Evolutionary conservation across 768 basidiomycete genomes (phyloP), one percentile per base, ranked within the genome.

Genomic region (Polyporus arcularius): DNA sequence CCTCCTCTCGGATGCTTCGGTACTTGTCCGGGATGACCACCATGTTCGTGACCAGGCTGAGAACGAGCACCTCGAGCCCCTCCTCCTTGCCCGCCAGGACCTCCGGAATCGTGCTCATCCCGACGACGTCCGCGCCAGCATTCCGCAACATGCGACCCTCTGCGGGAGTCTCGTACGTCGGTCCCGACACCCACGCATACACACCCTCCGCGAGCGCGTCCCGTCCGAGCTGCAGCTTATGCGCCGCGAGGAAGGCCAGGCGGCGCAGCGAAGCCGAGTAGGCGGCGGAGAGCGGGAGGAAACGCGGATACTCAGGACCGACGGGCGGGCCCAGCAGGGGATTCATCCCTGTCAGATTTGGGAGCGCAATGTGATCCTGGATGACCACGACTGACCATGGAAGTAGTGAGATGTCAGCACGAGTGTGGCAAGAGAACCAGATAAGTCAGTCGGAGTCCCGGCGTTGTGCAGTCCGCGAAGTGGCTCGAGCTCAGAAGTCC

Each of bases 51-150:
- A 94, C 90, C 57, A 96, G 80, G 65, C 90, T 94, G 45, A 96
- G 76, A 4, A 90, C 93, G 74, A 90, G 78, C 53, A 90, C 85
- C 55, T 90, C 82, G 57, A 96, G 65, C 0, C 87, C 89, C 68
- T 87, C 89, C 69, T 92, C 86, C 50, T 85, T 75, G 9, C 89
- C 94, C 0, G 85, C 89, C 26, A 94, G 77, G 28, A 96, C 94
- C 74, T 96, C 94, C 0, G 93, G 94, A 15, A 95, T 84, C 0
- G 94, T 96, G 65, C 90, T 93, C 94, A 96, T 96, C 2, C 94
- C 94, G 2, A 95, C 94, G n/a, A 94, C 89, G 66, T 93, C 92
- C 1, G 89, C 94, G 3, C 94, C 94, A 0, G 84, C 85, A 8
- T 75, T 74, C 15, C 89, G 77, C 42, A 96, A 75, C 74, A 94